Base-by-base conservation (phyloP, 441 rosid species). In the Croton setiger region DNA sequence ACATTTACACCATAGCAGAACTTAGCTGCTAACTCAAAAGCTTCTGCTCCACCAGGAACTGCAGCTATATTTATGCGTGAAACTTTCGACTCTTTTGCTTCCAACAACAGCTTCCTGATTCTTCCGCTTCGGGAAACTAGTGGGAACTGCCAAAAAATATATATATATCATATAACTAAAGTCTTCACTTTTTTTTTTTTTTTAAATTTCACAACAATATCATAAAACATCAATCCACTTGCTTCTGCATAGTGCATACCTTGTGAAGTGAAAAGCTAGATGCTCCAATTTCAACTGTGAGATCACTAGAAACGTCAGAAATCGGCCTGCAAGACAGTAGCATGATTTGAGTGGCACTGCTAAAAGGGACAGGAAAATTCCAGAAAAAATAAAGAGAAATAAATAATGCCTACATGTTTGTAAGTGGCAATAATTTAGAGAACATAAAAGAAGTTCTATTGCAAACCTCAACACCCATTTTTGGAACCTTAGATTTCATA, bases 241-340 rank as follows among this genome's bases (percentile, higher is more conserved):
- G 43, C 43, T 39, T 39, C 7, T 9, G 10, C 43, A 39, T 39
- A 39, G 21, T 62, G 1, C 68, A 67, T 84, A 90, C 99, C 97
- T 90, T 94, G 63, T 94, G 99, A 75, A 94, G 96, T 56, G 94
- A 76, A 81, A 94, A 90, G 83, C 76, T 94, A 4, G 96, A 87
- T 44, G 84, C 83, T 81, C 99, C 98, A 21, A 94, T 89, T 69
- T 92, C 94, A 52, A 94, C 73, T 2, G 85, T 86, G 43, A 94
- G 94, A 79, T 94, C 99, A 69, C 99, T 94, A 18, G 96, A 92
- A 63, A 94, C 98, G 60, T 94, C 98, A 1, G 97, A 90, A 67
- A 92, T 88, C 43, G 99, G 98, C 99, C 99, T 92, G 93, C 84
- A 72, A 76, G 62, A 80, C 49, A 70, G 75, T 45, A 44, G 71